Conservation (phyloP, 2,329 filamentous ascomycete genomes). For the Colletotrichum sp. region DNA sequence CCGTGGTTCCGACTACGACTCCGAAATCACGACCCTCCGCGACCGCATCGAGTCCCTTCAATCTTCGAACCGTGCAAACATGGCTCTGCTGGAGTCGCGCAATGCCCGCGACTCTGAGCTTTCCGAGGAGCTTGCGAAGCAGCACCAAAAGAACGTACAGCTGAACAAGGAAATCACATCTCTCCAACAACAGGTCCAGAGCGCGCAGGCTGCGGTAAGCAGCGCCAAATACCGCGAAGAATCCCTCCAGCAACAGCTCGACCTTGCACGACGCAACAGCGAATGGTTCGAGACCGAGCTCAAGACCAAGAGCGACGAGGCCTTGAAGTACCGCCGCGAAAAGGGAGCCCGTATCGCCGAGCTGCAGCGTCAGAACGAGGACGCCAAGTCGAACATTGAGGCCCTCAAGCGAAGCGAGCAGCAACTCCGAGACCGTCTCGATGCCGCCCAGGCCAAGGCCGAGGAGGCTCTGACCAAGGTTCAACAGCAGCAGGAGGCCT, state of each 20-base stretch:
- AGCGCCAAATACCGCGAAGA: conserved; percentile 91
- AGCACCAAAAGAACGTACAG: conserved; percentile 87
- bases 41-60: conserved; percentile 87
- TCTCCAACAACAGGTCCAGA: conserved; percentile 84
- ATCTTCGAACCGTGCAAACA: conserved; percentile 87
- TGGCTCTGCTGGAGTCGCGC: conserved; percentile 89
- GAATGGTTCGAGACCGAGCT: conserved; percentile 94
- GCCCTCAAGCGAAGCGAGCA: conserved; percentile 81
- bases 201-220: conserved; percentile 78
- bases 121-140: conserved; percentile 83
- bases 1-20: conserved; percentile 74
- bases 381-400: conserved; percentile 78
- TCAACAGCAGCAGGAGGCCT: conserved; percentile 84
- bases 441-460: conserved; percentile 84
- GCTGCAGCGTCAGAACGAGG: conserved; percentile 87
- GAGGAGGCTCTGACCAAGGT: conserved; percentile 84
- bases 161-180: conserved; percentile 82
- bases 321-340: conserved; percentile 90
- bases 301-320: conserved; percentile 86
- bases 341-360: conserved; percentile 90
- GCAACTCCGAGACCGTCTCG: conserved; percentile 79
- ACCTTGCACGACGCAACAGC: conserved; percentile 85
- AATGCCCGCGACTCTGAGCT: conserved; percentile 85
- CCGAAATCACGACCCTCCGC: conserved; percentile 77
- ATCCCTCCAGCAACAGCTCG: conserved; percentile 86